These are phyloP conservation scores for Exophiala xenobiotica DNA, from an alignment of 2,329 filamentous ascomycete genomes.

Conservation along the genomic window DNA sequence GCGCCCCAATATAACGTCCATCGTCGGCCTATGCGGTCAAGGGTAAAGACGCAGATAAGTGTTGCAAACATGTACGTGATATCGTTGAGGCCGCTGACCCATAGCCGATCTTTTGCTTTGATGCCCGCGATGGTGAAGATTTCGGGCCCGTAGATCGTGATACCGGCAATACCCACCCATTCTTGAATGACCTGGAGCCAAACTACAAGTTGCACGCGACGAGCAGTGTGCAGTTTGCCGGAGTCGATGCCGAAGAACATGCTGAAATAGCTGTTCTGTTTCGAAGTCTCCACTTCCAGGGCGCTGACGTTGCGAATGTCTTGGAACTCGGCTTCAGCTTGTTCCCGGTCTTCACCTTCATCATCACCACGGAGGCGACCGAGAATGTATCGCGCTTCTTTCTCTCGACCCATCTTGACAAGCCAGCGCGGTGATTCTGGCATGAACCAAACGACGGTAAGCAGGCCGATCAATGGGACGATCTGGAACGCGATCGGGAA, in stretches of 20 bases:
- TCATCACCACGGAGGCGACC: constrained; percentile 61
- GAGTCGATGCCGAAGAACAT: constrained; percentile 69
- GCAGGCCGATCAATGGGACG: constrained; percentile 58
- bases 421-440: constrained; percentile 69
- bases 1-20: constrained; percentile 71
- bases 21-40: constrained; percentile 67
- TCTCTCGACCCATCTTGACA: constrained; percentile 63
- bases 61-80: constrained; percentile 60
- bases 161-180: constrained; percentile 65
- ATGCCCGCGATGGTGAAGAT: constrained; percentile 68
- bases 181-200: constrained; percentile 72
- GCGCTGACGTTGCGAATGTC: constrained; percentile 66
- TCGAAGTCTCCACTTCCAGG: constrained; percentile 59
- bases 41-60: constrained; percentile 66
- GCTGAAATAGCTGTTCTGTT: constrained; percentile 54
- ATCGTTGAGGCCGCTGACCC: constrained; percentile 61
- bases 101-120: constrained; percentile 35
- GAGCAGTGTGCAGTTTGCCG: constrained; percentile 63
- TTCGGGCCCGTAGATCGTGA: constrained; percentile 59
- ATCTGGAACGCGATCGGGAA: constrained; percentile 72
- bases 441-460: constrained; percentile 62
- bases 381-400: constrained; percentile 67
- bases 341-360: constrained; percentile 51
- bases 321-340: constrained; percentile 63
- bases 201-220: constrained; percentile 67